A percentile compares a stretch with the other conserved stretches of the same genome.
Conservation (phyloP, 805 yeast species). For the Candida ficus region DNA sequence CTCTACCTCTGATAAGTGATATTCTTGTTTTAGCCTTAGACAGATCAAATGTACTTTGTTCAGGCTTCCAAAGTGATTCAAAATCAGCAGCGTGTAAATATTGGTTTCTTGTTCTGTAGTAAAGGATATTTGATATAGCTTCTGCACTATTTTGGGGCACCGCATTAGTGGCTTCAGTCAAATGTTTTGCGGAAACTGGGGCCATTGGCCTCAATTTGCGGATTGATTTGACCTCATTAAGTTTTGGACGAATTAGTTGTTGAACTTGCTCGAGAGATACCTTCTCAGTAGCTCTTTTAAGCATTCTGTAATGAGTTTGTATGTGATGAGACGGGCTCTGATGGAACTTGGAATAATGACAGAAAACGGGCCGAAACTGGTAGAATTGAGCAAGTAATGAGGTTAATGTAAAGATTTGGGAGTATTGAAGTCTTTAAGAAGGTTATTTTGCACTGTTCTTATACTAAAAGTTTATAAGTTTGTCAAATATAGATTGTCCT, state of each 20-base stretch:
- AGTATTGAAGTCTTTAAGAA: no score
- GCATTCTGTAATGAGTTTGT: no score
- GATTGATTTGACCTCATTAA: not conserved
- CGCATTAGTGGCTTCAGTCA: slow-evolving; percentile 2
- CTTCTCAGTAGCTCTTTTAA: no score
- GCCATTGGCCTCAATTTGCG: not conserved
- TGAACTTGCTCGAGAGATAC: not conserved
- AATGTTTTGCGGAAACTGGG: no score
- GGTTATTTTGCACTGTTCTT: no score
- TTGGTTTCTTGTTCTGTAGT: slow-evolving; percentile 34
- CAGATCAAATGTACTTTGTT: slow-evolving; percentile 23
- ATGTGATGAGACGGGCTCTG: no score
- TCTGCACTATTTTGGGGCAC: slow-evolving; percentile 2
- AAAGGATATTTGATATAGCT: slow-evolving; percentile 30
- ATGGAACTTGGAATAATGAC: no score
- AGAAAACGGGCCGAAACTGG: no score
- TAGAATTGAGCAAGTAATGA: no score
- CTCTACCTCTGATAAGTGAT: slow-evolving; percentile 44
- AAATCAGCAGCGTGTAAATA: slow-evolving; percentile 36
- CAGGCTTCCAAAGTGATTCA: slow-evolving; percentile 30
- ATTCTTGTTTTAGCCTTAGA: slow-evolving; percentile 26
- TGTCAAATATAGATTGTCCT: no score
- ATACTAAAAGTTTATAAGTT: no score
- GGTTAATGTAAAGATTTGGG: no score
- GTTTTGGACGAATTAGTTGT: not conserved